Evolutionary conservation across 805 yeast species (phyloP).

Genomic region (Yamadazyma endophytica): DNA sequence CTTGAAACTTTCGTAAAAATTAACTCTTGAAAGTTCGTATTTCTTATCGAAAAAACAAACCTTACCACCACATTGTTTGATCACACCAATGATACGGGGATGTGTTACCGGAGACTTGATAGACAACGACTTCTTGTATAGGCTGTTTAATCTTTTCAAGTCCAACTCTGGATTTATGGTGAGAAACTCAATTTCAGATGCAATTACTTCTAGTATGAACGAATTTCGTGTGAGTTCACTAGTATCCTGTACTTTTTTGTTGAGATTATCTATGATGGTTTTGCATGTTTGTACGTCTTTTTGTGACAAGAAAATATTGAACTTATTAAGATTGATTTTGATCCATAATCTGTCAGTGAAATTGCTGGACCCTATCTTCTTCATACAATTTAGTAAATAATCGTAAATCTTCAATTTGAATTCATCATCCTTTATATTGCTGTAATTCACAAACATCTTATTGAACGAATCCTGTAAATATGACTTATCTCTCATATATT

Average conservation of each 20-base stretch:
- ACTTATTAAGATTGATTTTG: conserved; percentile 42
- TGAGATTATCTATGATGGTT: conserved; percentile 30
- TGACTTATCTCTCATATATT: conserved; percentile 22
- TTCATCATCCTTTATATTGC: conserved; percentile 19
- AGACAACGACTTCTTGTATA: conserved; percentile 41
- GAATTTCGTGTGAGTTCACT: conserved; percentile 45
- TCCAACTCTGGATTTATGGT: conserved; percentile 32
- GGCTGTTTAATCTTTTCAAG: conserved; percentile 37
- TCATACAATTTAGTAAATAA: conserved; percentile 21
- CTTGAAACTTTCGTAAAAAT: conserved; percentile 49
- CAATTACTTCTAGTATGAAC: conserved; percentile 58
- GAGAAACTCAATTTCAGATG: conserved; percentile 58
- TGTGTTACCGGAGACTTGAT: conserved; percentile 68
- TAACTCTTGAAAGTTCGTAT: conserved; percentile 59
- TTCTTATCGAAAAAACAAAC: conserved; percentile 57
- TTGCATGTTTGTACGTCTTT: conserved; percentile 30
- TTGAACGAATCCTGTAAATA: conserved; percentile 38
- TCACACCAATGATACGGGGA: conserved; percentile 69
- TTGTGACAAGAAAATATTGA: conserved; percentile 32
- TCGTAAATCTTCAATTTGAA: conserved; percentile 31
- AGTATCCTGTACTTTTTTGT: conserved; percentile 30
- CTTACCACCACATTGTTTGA: conserved; percentile 73
- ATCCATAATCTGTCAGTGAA: conserved; percentile 48
- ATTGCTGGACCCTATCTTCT: conserved; percentile 15
- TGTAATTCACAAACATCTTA: conserved; percentile 31